Conservation (phyloP, 2,329 filamentous ascomycete genomes). For the Arthrobotrys musiformis region DNA sequence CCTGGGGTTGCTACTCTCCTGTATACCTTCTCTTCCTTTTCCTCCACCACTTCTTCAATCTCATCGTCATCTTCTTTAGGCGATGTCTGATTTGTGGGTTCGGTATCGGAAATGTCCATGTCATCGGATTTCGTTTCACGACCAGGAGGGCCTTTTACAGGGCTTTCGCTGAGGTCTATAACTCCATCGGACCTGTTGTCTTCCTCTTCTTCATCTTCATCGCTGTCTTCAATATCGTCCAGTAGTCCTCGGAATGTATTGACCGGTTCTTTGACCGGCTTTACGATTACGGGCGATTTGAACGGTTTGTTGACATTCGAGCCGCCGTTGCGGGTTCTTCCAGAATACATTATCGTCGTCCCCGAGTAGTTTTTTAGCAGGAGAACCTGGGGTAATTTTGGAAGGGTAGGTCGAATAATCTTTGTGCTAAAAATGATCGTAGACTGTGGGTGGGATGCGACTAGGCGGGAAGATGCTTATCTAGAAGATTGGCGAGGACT, state of each 20-base stretch:
- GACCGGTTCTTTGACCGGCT: not conserved
- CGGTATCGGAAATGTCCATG: not conserved
- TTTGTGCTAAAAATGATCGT: no score
- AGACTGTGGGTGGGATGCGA: no score
- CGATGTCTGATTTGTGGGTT: not conserved
- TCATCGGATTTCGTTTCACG: not conserved
- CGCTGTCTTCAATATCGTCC: constrained; percentile 46
- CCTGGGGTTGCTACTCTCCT: not conserved
- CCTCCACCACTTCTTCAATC: not conserved
- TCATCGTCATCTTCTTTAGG: not conserved
- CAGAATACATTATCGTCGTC: constrained; percentile 21
- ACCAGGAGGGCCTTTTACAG: not conserved
- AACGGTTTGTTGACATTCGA: constrained; percentile 36
- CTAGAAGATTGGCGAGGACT: no score
- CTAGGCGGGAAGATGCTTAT: no score
- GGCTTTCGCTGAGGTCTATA: not conserved
- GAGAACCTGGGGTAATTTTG: no score
- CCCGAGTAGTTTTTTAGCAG: no score
- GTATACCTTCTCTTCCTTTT: not conserved
- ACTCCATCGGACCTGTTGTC: not conserved
- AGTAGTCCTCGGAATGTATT: not conserved
- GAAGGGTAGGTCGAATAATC: no score
- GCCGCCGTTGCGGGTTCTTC: constrained; percentile 14
- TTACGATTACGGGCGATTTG: constrained; percentile 26
- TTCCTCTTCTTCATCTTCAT: not conserved